Conservation (phyloP, 345 rosid genomes). For the Eucalyptus tenuipes region DNA sequence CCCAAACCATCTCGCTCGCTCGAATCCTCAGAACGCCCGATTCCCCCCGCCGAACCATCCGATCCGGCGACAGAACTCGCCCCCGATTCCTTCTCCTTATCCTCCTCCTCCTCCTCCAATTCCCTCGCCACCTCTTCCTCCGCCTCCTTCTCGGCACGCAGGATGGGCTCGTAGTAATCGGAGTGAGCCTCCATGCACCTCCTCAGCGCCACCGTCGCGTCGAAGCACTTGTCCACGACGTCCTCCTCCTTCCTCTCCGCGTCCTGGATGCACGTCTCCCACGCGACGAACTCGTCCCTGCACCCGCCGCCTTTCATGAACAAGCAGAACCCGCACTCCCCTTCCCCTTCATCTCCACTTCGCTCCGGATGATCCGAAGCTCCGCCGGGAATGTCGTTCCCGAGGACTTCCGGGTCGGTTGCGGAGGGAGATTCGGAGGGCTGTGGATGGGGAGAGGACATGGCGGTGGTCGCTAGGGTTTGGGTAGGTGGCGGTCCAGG, state of each 20-base stretch:
- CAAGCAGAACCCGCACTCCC: slow-evolving; percentile 80
- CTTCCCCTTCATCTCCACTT: slow-evolving; percentile 35
- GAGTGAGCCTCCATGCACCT: slow-evolving; percentile 72
- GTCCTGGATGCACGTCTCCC: slow-evolving; percentile 71
- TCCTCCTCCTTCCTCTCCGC: slow-evolving; percentile 61
- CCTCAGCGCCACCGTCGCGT: slow-evolving; percentile 40
- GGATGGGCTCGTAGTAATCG: slow-evolving; percentile 76
- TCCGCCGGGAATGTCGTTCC: neutral
- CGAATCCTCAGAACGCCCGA: neutral
- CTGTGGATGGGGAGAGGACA: neutral
- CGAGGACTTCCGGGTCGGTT: neutral
- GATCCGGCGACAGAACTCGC: neutral
- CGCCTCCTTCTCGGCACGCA: slow-evolving; percentile 64
- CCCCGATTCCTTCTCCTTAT: neutral
- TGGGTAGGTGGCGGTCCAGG: neutral
- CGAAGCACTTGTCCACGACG: slow-evolving; percentile 65
- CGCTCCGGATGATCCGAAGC: neutral
- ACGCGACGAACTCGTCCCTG: slow-evolving; percentile 45
- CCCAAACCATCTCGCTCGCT: neutral
- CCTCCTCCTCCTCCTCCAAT: slow-evolving; percentile 19
- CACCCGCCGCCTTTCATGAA: slow-evolving; percentile 95
- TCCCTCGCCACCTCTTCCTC: slow-evolving; percentile 43
- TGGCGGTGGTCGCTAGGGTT: neutral
- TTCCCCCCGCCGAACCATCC: neutral
- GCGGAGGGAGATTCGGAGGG: neutral